Percentiles rank a stretch among this genome's conserved stretches.
phyloP scores from a whole-genome alignment of 371 early-diverging fungal species.

The Actinomortierella ambigua region DNA sequence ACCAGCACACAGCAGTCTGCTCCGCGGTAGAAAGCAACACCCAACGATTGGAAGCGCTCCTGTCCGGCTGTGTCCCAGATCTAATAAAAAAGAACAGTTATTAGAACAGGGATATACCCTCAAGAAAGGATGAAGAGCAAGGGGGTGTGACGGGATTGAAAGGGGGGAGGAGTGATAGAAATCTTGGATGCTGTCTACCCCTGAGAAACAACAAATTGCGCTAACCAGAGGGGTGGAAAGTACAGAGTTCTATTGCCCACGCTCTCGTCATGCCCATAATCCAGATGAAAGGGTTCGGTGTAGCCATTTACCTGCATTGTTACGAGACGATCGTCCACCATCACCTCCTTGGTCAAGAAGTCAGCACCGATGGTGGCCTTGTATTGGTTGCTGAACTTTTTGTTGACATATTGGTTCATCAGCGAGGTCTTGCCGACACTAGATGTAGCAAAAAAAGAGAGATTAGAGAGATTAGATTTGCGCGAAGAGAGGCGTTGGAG shows the following conservation, averaged over 20 bases:
- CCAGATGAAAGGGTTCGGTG: too few species aligned
- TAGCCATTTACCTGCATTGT: slow-evolving; percentile 92
- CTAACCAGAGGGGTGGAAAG: too few species aligned
- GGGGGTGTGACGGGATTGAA: too few species aligned
- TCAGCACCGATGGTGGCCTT: slow-evolving; percentile 99
- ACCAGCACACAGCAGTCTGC: slow-evolving; percentile 99
- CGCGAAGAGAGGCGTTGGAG: background rate
- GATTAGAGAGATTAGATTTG: background rate
- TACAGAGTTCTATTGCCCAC: too few species aligned
- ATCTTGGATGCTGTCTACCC: too few species aligned
- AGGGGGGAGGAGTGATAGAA: too few species aligned
- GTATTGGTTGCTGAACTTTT: slow-evolving; percentile 98
- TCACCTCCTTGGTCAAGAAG: slow-evolving; percentile 98
- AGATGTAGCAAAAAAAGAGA: slow-evolving; percentile 5
- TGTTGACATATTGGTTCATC: slow-evolving; percentile 99
- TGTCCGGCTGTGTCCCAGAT: slow-evolving; percentile 97
- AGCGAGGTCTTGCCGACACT: slow-evolving; percentile 96
- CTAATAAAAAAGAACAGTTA: slow-evolving; percentile 41
- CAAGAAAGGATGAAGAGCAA: slow-evolving; percentile 2
- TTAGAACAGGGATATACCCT: slow-evolving; percentile 2
- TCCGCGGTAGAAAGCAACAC: slow-evolving; percentile 97
- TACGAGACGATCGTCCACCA: slow-evolving; percentile 84
- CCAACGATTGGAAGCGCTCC: slow-evolving; percentile 97
- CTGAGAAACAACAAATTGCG: too few species aligned
- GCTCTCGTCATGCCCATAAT: too few species aligned